Conservation (phyloP, 2,329 filamentous ascomycete genomes). For the Zymoseptoria ardabiliae region DNA sequence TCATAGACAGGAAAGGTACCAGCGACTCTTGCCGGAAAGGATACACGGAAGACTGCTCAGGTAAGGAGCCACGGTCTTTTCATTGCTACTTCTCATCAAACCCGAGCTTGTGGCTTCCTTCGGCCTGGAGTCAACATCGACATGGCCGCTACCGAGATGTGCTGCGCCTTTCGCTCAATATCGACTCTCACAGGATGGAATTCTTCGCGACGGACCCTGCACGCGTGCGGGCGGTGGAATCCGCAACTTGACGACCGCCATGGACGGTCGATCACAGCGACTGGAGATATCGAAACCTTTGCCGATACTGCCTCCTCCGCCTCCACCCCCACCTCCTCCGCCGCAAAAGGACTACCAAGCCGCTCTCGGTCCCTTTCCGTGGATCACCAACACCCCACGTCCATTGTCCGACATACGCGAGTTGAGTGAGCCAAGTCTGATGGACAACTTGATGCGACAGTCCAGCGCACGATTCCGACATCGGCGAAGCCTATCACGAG, state of each 20-base stretch:
- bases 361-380: conserved; percentile 8
- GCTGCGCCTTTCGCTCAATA: background rate
- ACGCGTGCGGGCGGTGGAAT: background rate
- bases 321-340: conserved; percentile 10
- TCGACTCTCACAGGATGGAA: background rate
- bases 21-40: background rate
- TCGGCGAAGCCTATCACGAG: conserved; percentile 24
- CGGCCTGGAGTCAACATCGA: background rate
- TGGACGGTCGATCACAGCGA: conserved; percentile 13
- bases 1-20: background rate
- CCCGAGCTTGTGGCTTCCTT: background rate
- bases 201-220: background rate
- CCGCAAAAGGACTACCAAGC: conserved; percentile 1
- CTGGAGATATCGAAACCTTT: conserved; percentile 18
- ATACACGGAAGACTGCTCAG: background rate
- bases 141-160: background rate
- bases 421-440: conserved; percentile 42
- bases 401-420: conserved; percentile 46
- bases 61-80: background rate
- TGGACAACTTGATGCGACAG: conserved; percentile 15
- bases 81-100: background rate
- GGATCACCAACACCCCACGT: conserved; percentile 30
- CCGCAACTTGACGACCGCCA: conserved; percentile 1
- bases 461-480: conserved; percentile 5
- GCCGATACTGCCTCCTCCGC: conserved; percentile 11